Evolutionary conservation across 441 rosid genomes (phyloP).

Genomic region (Gossypium schwendimanii): DNA sequence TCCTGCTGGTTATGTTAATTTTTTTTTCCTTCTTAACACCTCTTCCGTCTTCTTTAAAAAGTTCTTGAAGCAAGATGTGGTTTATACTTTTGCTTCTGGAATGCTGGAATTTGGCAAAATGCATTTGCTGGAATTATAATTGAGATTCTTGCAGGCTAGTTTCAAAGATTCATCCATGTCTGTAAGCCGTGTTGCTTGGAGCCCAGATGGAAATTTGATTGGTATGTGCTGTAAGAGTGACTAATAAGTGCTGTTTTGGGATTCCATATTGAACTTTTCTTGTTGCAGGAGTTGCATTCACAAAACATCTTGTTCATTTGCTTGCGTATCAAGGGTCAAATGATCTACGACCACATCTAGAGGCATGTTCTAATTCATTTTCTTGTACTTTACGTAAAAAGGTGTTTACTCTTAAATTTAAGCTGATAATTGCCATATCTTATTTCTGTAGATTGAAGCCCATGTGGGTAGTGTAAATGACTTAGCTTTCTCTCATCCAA

Average conservation of each 20-base stretch:
- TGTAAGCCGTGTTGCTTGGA: slow-evolving; percentile 23
- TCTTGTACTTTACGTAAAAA: background rate
- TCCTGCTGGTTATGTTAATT: background rate
- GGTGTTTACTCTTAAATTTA: background rate
- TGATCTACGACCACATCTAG: slow-evolving; percentile 18
- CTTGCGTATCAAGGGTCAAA: slow-evolving; percentile 21
- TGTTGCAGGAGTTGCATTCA: slow-evolving; percentile 26
- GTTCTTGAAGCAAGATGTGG: background rate
- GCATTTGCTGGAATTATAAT: background rate
- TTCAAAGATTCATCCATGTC: slow-evolving; percentile 24
- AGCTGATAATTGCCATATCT: slow-evolving; percentile 14
- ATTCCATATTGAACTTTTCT: background rate
- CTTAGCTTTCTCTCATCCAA: slow-evolving; percentile 64
- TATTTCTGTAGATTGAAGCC: slow-evolving; percentile 49
- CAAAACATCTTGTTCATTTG: slow-evolving; percentile 25
- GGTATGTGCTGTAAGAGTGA: slow-evolving; percentile 15
- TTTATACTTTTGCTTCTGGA: background rate
- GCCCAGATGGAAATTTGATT: slow-evolving; percentile 25
- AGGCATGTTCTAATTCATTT: slow-evolving; percentile 19
- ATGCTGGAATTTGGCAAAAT: background rate
- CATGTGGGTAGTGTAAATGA: slow-evolving; percentile 62
- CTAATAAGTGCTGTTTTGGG: background rate
- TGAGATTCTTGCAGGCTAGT: slow-evolving; percentile 20
- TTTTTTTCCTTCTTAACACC: background rate
- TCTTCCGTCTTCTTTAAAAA: background rate